These are phyloP conservation scores for Barbatosphaeria neglecta DNA, from an alignment of 495 filamentous ascomycete genomes.

Conservation along the genomic window DNA sequence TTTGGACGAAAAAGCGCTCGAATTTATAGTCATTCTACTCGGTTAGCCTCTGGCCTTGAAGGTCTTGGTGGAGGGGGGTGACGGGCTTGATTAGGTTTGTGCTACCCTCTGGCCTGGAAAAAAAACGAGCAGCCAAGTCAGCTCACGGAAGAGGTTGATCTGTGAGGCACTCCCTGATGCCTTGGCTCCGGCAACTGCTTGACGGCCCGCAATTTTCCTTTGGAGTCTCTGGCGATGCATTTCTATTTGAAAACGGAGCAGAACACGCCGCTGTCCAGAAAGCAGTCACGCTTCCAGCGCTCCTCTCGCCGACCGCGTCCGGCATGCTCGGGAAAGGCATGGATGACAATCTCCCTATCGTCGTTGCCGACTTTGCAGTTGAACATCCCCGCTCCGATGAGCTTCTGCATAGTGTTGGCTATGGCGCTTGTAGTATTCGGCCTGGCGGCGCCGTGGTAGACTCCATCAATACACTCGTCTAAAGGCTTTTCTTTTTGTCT, in stretches of 20 bases:
- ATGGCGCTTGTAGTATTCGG: no score
- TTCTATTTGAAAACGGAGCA: constrained; percentile 17
- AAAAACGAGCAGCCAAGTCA: neutral
- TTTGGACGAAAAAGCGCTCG: constrained; percentile 14
- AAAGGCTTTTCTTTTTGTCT: no score
- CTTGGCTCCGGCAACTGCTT: constrained; percentile 6
- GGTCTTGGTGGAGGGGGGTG: neutral
- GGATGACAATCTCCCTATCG: neutral
- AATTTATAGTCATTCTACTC: constrained; percentile 4
- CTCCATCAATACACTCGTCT: no score
- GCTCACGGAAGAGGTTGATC: neutral
- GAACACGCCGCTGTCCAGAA: constrained; percentile 13
- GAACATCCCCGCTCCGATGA: no score
- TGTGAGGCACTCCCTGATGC: neutral
- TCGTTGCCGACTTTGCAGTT: neutral
- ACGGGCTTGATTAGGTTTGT: no score
- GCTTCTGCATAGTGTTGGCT: no score
- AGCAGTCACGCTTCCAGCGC: constrained; percentile 9
- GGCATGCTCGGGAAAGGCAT: neutral
- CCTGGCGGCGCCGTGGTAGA: no score
- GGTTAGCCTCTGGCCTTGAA: neutral
- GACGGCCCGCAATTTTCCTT: constrained; percentile 7
- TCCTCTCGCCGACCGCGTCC: neutral
- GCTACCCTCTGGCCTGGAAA: neutral
- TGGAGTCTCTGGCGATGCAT: constrained; percentile 8